Percentiles rank a stretch among this genome's conserved stretches.
Evolutionary conservation across 805 yeast species (phyloP).

Genomic region (Naumovozyma baii): DNA sequence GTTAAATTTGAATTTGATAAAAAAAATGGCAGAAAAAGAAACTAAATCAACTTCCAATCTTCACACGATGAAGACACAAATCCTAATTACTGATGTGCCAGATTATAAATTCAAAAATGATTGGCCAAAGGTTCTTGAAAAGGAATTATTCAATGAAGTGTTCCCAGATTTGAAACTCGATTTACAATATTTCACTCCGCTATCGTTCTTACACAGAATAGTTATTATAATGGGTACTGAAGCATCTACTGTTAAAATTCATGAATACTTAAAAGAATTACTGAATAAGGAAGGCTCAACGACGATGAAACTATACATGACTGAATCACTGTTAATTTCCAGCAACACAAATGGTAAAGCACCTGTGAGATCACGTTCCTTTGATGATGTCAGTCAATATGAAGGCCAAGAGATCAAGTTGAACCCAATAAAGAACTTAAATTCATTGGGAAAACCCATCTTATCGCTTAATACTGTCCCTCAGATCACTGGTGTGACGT

Average conservation of each 20-base stretch:
- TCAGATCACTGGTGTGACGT: constrained; percentile 13
- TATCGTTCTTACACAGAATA: constrained; percentile 35
- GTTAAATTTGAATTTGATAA: no score
- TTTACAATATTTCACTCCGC: constrained; percentile 32
- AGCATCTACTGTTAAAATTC: constrained; percentile 17
- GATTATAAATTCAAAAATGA: constrained; percentile 14
- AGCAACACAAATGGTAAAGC: constrained; percentile 7
- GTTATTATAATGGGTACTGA: constrained; percentile 31
- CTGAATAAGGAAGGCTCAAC: constrained; percentile 8
- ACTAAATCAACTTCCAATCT: not conserved
- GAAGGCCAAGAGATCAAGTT: not conserved
- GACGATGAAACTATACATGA: constrained; percentile 24
- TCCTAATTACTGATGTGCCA: constrained; percentile 27
- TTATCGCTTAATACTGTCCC: constrained; percentile 24
- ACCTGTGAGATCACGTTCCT: constrained; percentile 3
- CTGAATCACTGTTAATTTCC: constrained; percentile 30
- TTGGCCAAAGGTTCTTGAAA: constrained; percentile 22
- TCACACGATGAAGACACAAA: constrained; percentile 17
- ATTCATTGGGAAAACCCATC: constrained; percentile 12
- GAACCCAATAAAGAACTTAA: not conserved
- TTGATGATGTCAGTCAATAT: constrained; percentile 2
- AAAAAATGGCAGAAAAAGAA: not conserved
- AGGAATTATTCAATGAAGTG: constrained; percentile 14
- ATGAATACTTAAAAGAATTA: constrained; percentile 10
- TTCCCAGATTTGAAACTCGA: constrained; percentile 18